Percentiles rank a stretch among this genome's conserved stretches.
Evolutionary conservation across 768 basidiomycete genomes (phyloP).

Genomic region (Leccinum longicurvipes): DNA sequence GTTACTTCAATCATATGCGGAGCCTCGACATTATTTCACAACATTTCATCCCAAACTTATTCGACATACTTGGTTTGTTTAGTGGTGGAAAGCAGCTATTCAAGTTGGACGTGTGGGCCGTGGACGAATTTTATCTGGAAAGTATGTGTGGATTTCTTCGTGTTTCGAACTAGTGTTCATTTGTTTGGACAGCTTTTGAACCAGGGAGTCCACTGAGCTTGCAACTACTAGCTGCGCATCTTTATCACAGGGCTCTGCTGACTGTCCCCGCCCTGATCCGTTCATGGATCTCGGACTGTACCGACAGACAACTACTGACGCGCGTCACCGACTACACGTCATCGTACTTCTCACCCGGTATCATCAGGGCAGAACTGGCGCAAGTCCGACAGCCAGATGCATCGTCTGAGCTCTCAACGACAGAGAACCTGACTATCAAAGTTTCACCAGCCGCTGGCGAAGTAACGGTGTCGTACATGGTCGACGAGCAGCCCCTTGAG

Average conservation of each 20-base stretch:
- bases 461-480: slow-evolving; percentile 76
- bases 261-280: slow-evolving; percentile 84
- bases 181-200: slow-evolving; percentile 49
- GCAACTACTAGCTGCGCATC: slow-evolving; percentile 74
- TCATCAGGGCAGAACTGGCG: slow-evolving; percentile 80
- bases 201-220: slow-evolving; percentile 48
- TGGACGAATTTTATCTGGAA: slow-evolving; percentile 79
- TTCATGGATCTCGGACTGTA: slow-evolving; percentile 81
- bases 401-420: slow-evolving; percentile 50
- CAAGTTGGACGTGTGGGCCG: slow-evolving; percentile 80
- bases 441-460: slow-evolving; percentile 72
- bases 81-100: slow-evolving; percentile 62
- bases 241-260: slow-evolving; percentile 84
- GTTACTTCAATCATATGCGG: slow-evolving; percentile 84
- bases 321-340: slow-evolving; percentile 78
- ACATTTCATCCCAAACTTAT: slow-evolving; percentile 68
- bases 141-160: slow-evolving; percentile 41
- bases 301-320: slow-evolving; percentile 82
- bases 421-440: slow-evolving; percentile 79
- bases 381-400: slow-evolving; percentile 58
- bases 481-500: slow-evolving; percentile 94
- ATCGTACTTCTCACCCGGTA: slow-evolving; percentile 81
- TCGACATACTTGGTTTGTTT: slow-evolving; percentile 66
- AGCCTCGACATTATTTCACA: slow-evolving; percentile 59
- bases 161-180: neutral